phyloP scores from a whole-genome alignment of 148 eudicot genomes.

The Fagopyrum esculentum region DNA sequence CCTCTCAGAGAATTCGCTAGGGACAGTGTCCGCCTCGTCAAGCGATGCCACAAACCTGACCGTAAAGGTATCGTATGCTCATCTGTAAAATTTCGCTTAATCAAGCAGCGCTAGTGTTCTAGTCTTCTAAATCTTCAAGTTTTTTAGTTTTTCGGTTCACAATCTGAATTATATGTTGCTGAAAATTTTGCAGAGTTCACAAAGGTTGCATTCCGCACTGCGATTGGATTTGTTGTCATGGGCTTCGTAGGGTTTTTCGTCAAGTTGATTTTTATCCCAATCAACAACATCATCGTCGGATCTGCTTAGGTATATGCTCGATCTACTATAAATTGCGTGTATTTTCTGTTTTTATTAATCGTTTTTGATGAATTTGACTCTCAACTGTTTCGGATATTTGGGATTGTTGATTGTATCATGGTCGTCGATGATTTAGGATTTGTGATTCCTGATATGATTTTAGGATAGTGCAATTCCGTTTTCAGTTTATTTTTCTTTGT shows the following conservation, averaged over 20 bases:
- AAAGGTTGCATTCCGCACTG: conserved; percentile 38
- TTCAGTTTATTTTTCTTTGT: neutral
- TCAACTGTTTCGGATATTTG: neutral
- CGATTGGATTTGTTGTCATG: conserved; percentile 38
- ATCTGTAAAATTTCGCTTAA: neutral
- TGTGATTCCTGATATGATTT: neutral
- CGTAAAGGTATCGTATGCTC: conserved; percentile 21
- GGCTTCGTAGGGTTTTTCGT: conserved; percentile 44
- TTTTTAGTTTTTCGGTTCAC: neutral
- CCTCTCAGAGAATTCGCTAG: conserved; percentile 29
- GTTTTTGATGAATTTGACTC: neutral
- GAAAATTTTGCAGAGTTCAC: conserved; percentile 27
- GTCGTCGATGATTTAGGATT: neutral
- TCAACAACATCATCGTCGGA: conserved; percentile 45
- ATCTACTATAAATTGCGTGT: neutral
- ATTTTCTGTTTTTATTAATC: neutral
- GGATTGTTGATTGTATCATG: neutral
- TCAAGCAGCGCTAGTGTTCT: neutral
- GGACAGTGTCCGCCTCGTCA: conserved; percentile 29
- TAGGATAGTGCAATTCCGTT: neutral
- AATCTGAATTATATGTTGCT: neutral
- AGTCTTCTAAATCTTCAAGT: neutral
- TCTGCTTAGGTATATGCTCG: conserved; percentile 26
- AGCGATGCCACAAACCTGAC: conserved; percentile 33
- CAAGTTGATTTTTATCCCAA: conserved; percentile 40